Evolutionary conservation across 2,329 filamentous ascomycete genomes (phyloP), one percentile per base, ranked within the genome.

Genomic region (Microdochium paspali): DNA sequence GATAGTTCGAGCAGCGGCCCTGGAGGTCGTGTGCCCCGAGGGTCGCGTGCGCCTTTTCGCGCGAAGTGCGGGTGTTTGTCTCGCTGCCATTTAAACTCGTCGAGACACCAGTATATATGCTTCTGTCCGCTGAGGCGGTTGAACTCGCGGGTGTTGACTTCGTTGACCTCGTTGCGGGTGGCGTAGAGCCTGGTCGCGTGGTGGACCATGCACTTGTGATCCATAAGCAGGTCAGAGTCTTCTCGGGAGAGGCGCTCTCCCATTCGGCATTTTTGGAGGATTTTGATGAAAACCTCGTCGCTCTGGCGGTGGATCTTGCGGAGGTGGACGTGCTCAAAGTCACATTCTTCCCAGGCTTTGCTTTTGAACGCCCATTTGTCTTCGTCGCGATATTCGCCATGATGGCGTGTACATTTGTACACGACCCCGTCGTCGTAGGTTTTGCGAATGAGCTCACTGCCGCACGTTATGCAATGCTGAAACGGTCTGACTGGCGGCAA

Each of bases 341-440:
- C 53, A 51, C 76, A 77, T 42, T 74, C 62, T 12, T 63, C 50
- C 81, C 80, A 85, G 0, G 71, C 71, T 2, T 60, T 48, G 52
- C 76, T 80, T 18, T 67, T 64, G 53, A 84, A 84, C 0, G 79
- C 80, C 75, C 78, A 84, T 53, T 79, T 80, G 10, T 83, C 72
- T 13, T 58, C 61, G 23, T 78, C 71, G 4, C 54, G 49, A 47
- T 67, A 77, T 0, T 49, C 40, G 7, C 65, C 61, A 45, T 72
- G n/a, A n/a, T n/a, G 67, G 5, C 50, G 39, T 1, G 51, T 44
- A 50, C 67, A 70, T 13, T 55, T 57, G 44, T 69, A 60, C 18
- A 51, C 53, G 21, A 55, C 54, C 40, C 53, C 51, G 12, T 44
- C 28, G 39, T 54, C 50, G 2, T 50, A 46, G 1, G 31, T 32